These are phyloP conservation scores for Heliamphora pulchella DNA, from an alignment of 179 eudicot genomes.

Conservation along the genomic window DNA sequence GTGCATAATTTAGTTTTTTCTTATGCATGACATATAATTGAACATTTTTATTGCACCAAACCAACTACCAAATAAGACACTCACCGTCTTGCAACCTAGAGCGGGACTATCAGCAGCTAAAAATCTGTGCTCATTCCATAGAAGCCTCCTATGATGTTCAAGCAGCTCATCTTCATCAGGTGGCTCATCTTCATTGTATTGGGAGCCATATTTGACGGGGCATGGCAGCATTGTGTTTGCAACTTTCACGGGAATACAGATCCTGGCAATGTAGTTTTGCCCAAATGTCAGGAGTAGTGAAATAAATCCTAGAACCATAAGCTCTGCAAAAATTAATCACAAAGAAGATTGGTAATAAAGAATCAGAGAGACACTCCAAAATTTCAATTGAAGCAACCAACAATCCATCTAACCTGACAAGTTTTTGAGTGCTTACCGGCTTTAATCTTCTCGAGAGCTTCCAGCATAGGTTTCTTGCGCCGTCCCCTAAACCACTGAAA, in stretches of 20 bases:
- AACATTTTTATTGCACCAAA: background rate
- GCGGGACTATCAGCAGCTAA: constrained; percentile 28
- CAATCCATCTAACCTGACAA: background rate
- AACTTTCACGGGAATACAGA: constrained; percentile 43
- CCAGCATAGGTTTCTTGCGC: constrained; percentile 49
- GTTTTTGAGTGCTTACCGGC: constrained; percentile 37
- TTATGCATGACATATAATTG: too few species aligned
- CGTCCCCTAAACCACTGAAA: constrained; percentile 50
- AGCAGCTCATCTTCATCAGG: background rate
- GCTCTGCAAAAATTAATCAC: constrained; percentile 39
- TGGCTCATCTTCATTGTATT: too few species aligned
- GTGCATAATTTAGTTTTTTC: background rate
- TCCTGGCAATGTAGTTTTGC: constrained; percentile 48
- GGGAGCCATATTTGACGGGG: background rate
- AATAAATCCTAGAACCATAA: constrained; percentile 85
- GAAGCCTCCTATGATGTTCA: constrained; percentile 52
- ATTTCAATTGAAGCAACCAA: background rate
- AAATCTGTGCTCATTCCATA: constrained; percentile 55
- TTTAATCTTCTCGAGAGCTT: constrained; percentile 83
- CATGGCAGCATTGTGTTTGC: constrained; percentile 73
- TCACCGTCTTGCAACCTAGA: constrained; percentile 39
- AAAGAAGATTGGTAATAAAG: constrained; percentile 6
- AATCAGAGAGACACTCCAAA: background rate
- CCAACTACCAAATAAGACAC: background rate
- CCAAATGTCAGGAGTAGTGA: constrained; percentile 70